Evolutionary conservation across 768 basidiomycete species (phyloP).

Genomic region (Mycena albidolilacea): DNA sequence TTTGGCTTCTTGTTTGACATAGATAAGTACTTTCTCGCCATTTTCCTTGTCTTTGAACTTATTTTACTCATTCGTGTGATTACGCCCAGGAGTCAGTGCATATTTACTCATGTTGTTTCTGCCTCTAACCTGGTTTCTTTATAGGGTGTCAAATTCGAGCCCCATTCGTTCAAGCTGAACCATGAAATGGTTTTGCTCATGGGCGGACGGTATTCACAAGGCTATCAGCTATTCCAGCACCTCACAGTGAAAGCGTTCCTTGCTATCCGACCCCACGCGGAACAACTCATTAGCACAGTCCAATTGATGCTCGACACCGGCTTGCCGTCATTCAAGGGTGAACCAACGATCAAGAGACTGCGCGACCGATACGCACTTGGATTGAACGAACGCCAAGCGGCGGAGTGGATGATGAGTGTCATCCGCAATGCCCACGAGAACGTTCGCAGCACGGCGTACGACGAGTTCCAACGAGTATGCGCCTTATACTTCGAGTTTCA

Average conservation of each 20-base stretch:
- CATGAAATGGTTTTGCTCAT: constrained; percentile 99
- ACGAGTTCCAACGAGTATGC: constrained; percentile 93
- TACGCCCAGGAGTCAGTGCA: constrained; percentile 78
- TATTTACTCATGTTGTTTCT: constrained; percentile 14
- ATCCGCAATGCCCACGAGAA: constrained; percentile 97
- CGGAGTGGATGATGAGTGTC: constrained; percentile 92
- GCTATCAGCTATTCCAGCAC: constrained; percentile 94
- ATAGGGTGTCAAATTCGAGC: constrained; percentile 98
- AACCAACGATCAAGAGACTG: constrained; percentile 89
- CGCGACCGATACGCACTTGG: constrained; percentile 89
- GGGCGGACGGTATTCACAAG: constrained; percentile 96
- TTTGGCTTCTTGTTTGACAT: constrained; percentile 98
- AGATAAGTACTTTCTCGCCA: constrained; percentile 75
- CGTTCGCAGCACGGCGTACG: constrained; percentile 92
- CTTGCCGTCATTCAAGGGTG: constrained; percentile 97
- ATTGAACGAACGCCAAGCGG: constrained; percentile 90
- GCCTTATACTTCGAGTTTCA: background rate
- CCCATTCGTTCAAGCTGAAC: constrained; percentile 97
- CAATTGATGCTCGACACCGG: constrained; percentile 96
- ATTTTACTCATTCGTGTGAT: constrained; percentile 41
- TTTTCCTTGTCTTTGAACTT: constrained; percentile 44
- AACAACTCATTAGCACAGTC: constrained; percentile 90
- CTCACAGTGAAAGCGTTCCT: constrained; percentile 97
- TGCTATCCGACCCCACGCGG: constrained; percentile 94
- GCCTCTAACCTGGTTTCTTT: constrained; percentile 18